A percentile compares a stretch with the other conserved stretches of the same genome.
Evolutionary conservation across 257 asterid genomes (phyloP).

Genomic region (Solanum bulbocastanum): DNA sequence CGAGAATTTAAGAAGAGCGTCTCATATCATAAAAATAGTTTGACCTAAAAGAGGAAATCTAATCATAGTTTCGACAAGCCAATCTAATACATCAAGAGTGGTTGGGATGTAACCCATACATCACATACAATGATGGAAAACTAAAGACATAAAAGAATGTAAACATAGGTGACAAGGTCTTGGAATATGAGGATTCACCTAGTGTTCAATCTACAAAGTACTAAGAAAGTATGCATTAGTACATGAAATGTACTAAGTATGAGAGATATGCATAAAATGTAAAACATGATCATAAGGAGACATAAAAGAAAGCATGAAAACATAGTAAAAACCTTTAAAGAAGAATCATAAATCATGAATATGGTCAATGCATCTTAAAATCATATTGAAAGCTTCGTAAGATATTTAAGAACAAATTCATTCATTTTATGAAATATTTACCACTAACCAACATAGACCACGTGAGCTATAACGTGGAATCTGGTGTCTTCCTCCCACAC

Average conservation of each 20-base stretch:
- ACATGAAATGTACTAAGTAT: not conserved
- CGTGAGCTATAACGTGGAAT: not conserved
- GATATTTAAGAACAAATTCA: not conserved
- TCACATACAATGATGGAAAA: not conserved
- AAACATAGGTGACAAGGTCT: not conserved
- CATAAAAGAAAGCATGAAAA: not conserved
- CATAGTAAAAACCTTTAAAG: not conserved
- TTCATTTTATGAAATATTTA: not conserved
- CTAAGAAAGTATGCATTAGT: not conserved
- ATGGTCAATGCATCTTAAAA: not conserved
- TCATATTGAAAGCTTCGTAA: not conserved
- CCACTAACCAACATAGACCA: not conserved
- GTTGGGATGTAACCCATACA: not conserved
- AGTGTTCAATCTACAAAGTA: not conserved
- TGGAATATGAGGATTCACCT: not conserved
- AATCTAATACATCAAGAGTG: not conserved
- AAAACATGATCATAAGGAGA: not conserved
- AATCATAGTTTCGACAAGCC: not conserved
- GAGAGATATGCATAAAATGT: not conserved
- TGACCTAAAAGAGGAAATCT: not conserved
- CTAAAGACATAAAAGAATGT: not conserved
- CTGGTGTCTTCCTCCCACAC: not conserved
- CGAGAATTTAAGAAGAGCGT: not conserved
- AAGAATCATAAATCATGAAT: not conserved
- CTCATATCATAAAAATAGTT: not conserved